phyloP scores from a whole-genome alignment of 2,329 filamentous ascomycete species.

The Diaporthe caulivora region DNA sequence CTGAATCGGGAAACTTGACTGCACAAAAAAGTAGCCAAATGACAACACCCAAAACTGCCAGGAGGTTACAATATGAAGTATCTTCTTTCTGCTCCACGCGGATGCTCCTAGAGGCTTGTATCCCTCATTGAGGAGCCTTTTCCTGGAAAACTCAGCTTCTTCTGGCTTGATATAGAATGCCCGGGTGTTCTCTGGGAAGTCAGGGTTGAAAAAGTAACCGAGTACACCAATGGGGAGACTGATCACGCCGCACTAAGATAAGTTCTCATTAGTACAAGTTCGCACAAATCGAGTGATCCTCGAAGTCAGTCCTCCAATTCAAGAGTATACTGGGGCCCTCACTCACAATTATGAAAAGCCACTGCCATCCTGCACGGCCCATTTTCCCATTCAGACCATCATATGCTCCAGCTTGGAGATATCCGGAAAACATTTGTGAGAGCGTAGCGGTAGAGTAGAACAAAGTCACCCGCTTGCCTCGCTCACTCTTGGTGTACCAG shows the following conservation, averaged over 20 bases:
- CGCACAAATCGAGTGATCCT: not conserved
- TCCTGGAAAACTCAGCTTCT: conserved; percentile 32
- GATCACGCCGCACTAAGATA: conserved; percentile 39
- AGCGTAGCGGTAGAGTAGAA: conserved; percentile 44
- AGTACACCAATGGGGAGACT: conserved; percentile 41
- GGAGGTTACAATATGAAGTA: conserved; percentile 22
- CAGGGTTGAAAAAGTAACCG: conserved; percentile 39
- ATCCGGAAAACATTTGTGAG: conserved; percentile 62
- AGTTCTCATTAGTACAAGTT: not conserved
- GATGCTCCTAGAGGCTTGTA: conserved; percentile 34
- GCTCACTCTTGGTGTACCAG: conserved; percentile 38
- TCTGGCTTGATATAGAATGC: conserved; percentile 35
- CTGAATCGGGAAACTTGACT: conserved; percentile 36
- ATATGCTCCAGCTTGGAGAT: conserved; percentile 63
- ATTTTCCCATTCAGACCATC: conserved; percentile 59
- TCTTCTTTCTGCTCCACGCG: conserved; percentile 31
- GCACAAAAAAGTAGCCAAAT: conserved; percentile 41
- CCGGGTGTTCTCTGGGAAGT: conserved; percentile 37
- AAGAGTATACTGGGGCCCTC: too few species aligned
- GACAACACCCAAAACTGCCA: conserved; percentile 39
- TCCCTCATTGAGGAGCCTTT: conserved; percentile 32
- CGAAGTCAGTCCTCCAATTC: too few species aligned
- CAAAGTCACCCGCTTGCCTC: conserved; percentile 35
- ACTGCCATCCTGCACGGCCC: conserved; percentile 60
- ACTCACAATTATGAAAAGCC: conserved; percentile 62